These are phyloP conservation scores for Alternaria arbusti DNA, from an alignment of 2,329 filamentous ascomycete genomes.

Conservation along the genomic window DNA sequence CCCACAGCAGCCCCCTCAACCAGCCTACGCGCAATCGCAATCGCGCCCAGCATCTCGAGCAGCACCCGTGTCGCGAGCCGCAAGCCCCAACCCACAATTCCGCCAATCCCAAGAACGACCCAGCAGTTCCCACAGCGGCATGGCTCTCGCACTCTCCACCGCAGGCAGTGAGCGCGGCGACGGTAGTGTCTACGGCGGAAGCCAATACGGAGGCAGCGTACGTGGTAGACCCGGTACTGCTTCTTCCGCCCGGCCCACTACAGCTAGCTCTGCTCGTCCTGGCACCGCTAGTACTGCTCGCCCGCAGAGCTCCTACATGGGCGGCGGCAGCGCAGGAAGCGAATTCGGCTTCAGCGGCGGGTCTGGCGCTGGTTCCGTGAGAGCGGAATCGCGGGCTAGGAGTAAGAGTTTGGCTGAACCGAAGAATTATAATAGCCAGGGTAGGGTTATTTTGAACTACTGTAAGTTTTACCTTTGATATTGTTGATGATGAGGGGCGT, in stretches of 20 bases:
- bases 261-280: not conserved
- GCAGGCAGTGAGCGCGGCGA: constrained; percentile 46
- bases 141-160: constrained; percentile 55
- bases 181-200: constrained; percentile 48
- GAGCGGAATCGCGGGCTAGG: constrained; percentile 55
- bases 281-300: constrained; percentile 28
- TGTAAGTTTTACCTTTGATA: constrained; percentile 66
- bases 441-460: constrained; percentile 87
- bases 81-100: constrained; percentile 62
- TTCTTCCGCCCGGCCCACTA: not conserved
- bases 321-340: constrained; percentile 33
- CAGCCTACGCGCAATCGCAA: constrained; percentile 26
- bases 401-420: constrained; percentile 90
- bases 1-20: constrained; percentile 50
- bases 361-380: constrained; percentile 25
- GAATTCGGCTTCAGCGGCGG: constrained; percentile 34
- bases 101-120: constrained; percentile 57
- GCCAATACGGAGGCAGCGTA: constrained; percentile 48
- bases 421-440: constrained; percentile 84
- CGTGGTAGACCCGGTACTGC: constrained; percentile 32
- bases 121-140: constrained; percentile 53
- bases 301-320: constrained; percentile 55
- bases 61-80: constrained; percentile 49
- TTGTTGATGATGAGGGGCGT: not conserved
- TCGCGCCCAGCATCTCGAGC: constrained; percentile 41